Evolutionary conservation across 2,329 filamentous ascomycete species (phyloP).

Genomic region (Xylariaceae sp.): DNA sequence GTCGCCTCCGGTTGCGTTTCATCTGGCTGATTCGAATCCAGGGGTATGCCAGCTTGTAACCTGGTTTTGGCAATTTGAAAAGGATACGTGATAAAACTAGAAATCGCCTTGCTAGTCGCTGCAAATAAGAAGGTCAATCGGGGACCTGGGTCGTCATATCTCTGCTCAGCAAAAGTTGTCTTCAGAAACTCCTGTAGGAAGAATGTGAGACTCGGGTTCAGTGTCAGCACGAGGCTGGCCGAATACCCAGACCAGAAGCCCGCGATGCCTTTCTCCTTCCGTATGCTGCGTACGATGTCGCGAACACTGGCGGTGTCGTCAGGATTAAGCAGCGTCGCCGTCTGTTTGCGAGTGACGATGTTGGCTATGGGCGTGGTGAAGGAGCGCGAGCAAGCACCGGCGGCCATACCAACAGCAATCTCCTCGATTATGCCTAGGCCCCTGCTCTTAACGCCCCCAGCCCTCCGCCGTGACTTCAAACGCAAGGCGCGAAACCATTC

Average conservation of each 20-base stretch:
- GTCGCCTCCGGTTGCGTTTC: background rate
- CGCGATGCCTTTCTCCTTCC: slow-evolving; percentile 70
- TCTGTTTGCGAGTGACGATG: slow-evolving; percentile 83
- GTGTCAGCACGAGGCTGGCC: slow-evolving; percentile 77
- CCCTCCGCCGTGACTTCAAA: slow-evolving; percentile 12
- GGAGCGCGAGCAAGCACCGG: slow-evolving; percentile 76
- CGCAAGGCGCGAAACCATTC: slow-evolving; percentile 51
- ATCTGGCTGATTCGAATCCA: slow-evolving; percentile 35
- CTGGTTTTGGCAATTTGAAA: slow-evolving; percentile 85
- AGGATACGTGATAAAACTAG: slow-evolving; percentile 81
- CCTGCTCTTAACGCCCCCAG: slow-evolving; percentile 11
- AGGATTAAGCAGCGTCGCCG: slow-evolving; percentile 53
- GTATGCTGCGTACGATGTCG: slow-evolving; percentile 70
- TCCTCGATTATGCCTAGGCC: slow-evolving; percentile 71
- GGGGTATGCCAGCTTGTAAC: slow-evolving; percentile 65
- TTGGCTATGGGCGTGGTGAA: slow-evolving; percentile 84
- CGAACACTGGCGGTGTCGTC: slow-evolving; percentile 48
- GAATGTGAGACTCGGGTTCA: slow-evolving; percentile 88
- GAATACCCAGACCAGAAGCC: slow-evolving; percentile 92
- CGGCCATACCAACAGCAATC: slow-evolving; percentile 73
- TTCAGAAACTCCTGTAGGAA: slow-evolving; percentile 78
- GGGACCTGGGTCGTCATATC: slow-evolving; percentile 42
- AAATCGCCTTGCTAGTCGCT: slow-evolving; percentile 78
- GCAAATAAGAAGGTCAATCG: slow-evolving; percentile 60
- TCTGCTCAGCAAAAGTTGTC: slow-evolving; percentile 57